Conservation (phyloP, 208 protist species). For the Acanthamoeba sp. region DNA sequence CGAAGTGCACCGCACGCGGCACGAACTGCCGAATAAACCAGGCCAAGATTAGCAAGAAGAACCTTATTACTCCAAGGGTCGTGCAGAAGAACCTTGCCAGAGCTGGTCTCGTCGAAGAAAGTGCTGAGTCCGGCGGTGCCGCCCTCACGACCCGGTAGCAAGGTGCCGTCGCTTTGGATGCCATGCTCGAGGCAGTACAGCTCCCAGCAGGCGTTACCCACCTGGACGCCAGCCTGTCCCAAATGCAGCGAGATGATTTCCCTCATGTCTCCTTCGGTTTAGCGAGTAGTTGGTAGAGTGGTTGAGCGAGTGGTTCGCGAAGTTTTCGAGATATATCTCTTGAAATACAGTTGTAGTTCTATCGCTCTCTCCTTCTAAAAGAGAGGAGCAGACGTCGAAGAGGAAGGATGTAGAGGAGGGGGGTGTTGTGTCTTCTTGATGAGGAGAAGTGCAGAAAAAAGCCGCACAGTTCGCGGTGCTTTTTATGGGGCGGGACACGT, state of each 20-base stretch:
- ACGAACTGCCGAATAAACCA: not conserved
- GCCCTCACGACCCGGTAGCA: slow-evolving; percentile 92
- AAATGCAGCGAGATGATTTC: slow-evolving; percentile 85
- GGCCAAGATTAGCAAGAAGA: not conserved
- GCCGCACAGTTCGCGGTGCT: not conserved
- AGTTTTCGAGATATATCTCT: not conserved
- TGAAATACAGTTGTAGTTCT: not conserved
- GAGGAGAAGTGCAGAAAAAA: slow-evolving; percentile 31
- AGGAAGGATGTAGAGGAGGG: not conserved
- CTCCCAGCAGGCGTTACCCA: slow-evolving; percentile 97
- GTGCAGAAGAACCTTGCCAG: slow-evolving; percentile 87
- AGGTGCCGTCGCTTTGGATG: slow-evolving; percentile 83
- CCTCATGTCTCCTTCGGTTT: slow-evolving; percentile 3
- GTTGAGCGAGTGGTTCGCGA: not conserved
- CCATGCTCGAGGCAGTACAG: slow-evolving; percentile 91
- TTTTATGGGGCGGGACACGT: not conserved
- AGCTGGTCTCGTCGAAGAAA: slow-evolving; percentile 92
- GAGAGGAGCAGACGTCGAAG: not conserved
- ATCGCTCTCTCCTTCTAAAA: not conserved
- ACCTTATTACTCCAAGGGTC: not conserved
- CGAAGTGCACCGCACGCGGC: slow-evolving; percentile 95
- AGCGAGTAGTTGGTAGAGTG: not conserved
- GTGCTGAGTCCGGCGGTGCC: slow-evolving; percentile 93
- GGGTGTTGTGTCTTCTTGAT: slow-evolving; percentile 19
- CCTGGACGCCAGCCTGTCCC: slow-evolving; percentile 94